A percentile compares a stretch with the other conserved stretches of the same genome.
phyloP scores from a whole-genome alignment of 768 basidiomycete species.

The Boletus rufocinnamomeus region DNA sequence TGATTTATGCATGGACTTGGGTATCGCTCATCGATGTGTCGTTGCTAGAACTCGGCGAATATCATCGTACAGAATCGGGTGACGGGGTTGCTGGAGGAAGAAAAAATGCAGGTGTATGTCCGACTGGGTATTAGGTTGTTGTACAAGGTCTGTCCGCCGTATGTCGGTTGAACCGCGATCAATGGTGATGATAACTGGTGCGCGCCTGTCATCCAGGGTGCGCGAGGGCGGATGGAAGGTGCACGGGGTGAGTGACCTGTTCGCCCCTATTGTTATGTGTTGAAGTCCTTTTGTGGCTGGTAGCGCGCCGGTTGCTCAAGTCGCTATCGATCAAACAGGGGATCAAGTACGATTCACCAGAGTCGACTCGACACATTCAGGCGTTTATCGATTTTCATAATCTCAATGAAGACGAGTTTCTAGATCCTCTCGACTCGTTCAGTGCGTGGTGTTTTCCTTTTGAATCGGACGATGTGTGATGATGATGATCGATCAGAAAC shows the following conservation, averaged over 20 bases:
- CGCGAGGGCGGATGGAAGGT: conserved; percentile 87
- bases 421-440: conserved; percentile 81
- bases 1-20: not conserved
- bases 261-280: not conserved
- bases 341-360: conserved; percentile 84
- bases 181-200: not conserved
- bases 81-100: conserved; percentile 92
- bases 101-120: conserved; percentile 97
- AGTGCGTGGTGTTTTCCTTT: conserved; percentile 47
- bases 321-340: conserved; percentile 94
- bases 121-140: conserved; percentile 88
- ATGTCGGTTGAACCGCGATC: not conserved
- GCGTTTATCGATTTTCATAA: conserved; percentile 89
- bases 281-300: conserved; percentile 51
- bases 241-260: conserved; percentile 58
- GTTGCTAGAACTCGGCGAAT: conserved; percentile 85
- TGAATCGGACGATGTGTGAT: not conserved
- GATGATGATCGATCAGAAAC: conserved; percentile 56
- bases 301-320: conserved; percentile 65
- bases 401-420: conserved; percentile 78
- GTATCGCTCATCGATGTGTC: not conserved
- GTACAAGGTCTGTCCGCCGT: conserved; percentile 61
- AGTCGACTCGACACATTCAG: conserved; percentile 82
- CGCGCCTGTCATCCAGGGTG: conserved; percentile 51
- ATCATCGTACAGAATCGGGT: conserved; percentile 95